A percentile compares a stretch with the other conserved stretches of the same genome.
These are phyloP conservation scores for Candolleomyces aberdarensis DNA, from an alignment of 768 basidiomycete species.

Conservation along the genomic window DNA sequence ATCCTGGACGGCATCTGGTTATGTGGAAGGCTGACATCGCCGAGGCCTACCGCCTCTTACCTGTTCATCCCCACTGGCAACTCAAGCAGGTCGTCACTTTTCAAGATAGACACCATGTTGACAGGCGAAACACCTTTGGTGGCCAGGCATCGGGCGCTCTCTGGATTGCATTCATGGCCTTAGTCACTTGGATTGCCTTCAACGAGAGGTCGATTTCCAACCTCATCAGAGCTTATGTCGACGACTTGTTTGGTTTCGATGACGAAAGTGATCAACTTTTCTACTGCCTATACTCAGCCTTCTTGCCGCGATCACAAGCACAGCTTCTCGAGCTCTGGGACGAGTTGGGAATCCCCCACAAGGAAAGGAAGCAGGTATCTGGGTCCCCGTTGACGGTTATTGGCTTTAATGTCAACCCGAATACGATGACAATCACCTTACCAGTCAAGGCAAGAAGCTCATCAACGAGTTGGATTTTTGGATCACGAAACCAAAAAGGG, in stretches of 20 bases:
- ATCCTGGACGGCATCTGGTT: too few relatives aligned
- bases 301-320: constrained; percentile 27
- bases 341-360: constrained; percentile 35
- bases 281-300: constrained; percentile 27
- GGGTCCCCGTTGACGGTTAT: too few relatives aligned
- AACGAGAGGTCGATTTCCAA: too few relatives aligned
- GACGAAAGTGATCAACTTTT: constrained; percentile 10
- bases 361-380: constrained; percentile 33
- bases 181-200: constrained; percentile 41
- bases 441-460: constrained; percentile 7
- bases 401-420: constrained; percentile 34
- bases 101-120: constrained; percentile 18
- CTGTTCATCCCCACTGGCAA: constrained; percentile 38
- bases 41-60: constrained; percentile 32
- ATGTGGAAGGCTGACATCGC: constrained; percentile 37
- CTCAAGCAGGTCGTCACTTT: constrained; percentile 33
- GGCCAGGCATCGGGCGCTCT: constrained; percentile 14
- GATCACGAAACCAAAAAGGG: not conserved
- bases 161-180: constrained; percentile 27
- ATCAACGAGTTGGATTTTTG: constrained; percentile 5
- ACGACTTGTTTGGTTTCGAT: constrained; percentile 29
- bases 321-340: constrained; percentile 37
- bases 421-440: constrained; percentile 26
- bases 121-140: constrained; percentile 24
- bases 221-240: constrained; percentile 27